Conservation (phyloP, 768 basidiomycete species). For the Trametes villosa region DNA sequence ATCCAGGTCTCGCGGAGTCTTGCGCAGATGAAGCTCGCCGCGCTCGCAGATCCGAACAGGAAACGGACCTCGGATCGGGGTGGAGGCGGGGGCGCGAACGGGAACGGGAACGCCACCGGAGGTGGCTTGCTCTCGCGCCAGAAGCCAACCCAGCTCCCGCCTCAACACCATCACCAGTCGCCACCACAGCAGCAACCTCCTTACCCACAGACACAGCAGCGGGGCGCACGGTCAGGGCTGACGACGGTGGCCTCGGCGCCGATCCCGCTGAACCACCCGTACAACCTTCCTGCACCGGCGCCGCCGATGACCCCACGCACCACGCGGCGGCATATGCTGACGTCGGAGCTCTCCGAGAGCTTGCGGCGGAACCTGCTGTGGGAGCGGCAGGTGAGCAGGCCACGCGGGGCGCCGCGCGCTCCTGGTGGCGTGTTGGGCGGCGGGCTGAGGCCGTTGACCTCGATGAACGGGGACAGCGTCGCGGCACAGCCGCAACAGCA, state of each 20-base stretch:
- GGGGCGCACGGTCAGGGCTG: slow-evolving; percentile 28
- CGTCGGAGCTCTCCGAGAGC: slow-evolving; percentile 84
- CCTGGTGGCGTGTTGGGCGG: slow-evolving; percentile 31
- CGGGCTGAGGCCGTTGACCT: slow-evolving; percentile 41
- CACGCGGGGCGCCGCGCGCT: slow-evolving; percentile 38
- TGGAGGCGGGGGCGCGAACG: too few species aligned
- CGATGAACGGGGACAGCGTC: slow-evolving; percentile 28
- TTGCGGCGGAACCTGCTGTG: slow-evolving; percentile 80
- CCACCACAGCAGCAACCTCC: too few species aligned
- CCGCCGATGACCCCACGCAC: slow-evolving; percentile 84
- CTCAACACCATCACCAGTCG: too few species aligned
- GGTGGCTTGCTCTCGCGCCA: too few species aligned
- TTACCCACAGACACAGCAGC: background rate
- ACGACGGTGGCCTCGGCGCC: slow-evolving; percentile 51
- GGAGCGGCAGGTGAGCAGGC: slow-evolving; percentile 71
- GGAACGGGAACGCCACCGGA: too few species aligned
- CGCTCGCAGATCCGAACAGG: slow-evolving; percentile 48
- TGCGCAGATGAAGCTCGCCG: slow-evolving; percentile 68
- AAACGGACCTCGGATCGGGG: slow-evolving; percentile 45
- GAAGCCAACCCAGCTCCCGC: background rate
- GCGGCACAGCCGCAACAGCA: slow-evolving; percentile 10
- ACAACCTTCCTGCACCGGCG: slow-evolving; percentile 68
- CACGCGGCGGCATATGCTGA: slow-evolving; percentile 81
- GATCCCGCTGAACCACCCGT: slow-evolving; percentile 65
- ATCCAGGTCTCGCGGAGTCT: slow-evolving; percentile 68